Evolutionary conservation across 352 stramenopile species (phyloP).

Genomic region (Pythium inflatum): DNA sequence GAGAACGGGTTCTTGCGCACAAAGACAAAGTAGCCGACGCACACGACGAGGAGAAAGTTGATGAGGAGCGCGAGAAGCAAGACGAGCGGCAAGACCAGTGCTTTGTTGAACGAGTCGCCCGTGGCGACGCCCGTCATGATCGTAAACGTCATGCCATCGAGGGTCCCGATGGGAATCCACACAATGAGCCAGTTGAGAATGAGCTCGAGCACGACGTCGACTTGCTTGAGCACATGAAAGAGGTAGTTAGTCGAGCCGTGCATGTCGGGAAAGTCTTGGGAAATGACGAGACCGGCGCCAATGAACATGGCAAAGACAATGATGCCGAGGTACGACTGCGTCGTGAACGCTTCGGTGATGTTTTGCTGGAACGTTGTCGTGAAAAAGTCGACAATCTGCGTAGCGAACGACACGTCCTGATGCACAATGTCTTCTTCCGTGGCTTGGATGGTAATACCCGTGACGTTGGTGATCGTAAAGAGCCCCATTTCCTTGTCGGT

Average conservation of each 20-base stretch:
- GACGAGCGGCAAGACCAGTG: slow-evolving; percentile 46
- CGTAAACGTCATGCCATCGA: slow-evolving; percentile 57
- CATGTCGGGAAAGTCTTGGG: slow-evolving; percentile 46
- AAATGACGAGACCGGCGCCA: slow-evolving; percentile 47
- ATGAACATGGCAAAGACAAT: slow-evolving; percentile 67
- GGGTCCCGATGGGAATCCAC: slow-evolving; percentile 52
- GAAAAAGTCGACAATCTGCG: slow-evolving; percentile 65
- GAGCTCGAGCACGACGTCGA: slow-evolving; percentile 63
- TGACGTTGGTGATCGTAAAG: slow-evolving; percentile 53
- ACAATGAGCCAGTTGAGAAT: slow-evolving; percentile 73
- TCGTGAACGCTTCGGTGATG: slow-evolving; percentile 56
- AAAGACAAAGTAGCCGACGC: slow-evolving; percentile 56
- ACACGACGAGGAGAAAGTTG: slow-evolving; percentile 62
- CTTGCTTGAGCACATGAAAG: slow-evolving; percentile 60
- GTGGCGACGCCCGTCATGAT: slow-evolving; percentile 56
- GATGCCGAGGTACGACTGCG: slow-evolving; percentile 47
- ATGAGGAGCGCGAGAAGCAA: slow-evolving; percentile 47
- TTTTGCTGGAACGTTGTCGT: slow-evolving; percentile 57
- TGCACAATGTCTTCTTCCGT: slow-evolving; percentile 36
- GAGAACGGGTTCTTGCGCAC: slow-evolving; percentile 66
- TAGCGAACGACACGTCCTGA: slow-evolving; percentile 41
- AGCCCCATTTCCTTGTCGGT: slow-evolving; percentile 37
- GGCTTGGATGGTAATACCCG: slow-evolving; percentile 43
- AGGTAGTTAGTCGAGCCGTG: slow-evolving; percentile 49
- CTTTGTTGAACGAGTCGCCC: slow-evolving; percentile 35